Conservation (phyloP, 768 basidiomycete genomes). For the Lactarius deliciosus region DNA sequence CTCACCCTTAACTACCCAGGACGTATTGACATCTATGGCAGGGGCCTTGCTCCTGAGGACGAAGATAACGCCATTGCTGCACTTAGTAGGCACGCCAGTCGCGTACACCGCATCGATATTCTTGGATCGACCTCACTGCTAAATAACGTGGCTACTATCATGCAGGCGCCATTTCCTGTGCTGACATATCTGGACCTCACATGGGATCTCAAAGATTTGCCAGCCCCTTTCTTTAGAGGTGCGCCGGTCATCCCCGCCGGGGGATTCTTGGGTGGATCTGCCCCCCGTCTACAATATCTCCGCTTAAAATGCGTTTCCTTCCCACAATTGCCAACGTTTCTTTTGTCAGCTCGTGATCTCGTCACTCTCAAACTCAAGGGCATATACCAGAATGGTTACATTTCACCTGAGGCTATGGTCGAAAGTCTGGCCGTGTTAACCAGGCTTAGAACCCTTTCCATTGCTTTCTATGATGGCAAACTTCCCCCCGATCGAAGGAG, state of each 20-base stretch:
- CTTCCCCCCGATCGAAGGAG: not conserved
- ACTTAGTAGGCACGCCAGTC: not conserved
- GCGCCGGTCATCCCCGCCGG: not conserved
- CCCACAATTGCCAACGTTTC: not conserved
- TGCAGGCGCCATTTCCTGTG: not conserved
- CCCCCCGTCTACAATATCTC: not conserved
- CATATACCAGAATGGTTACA: not conserved
- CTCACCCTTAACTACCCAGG: not conserved
- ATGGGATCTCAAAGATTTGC: not conserved
- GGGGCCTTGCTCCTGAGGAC: not conserved
- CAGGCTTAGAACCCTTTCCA: not conserved
- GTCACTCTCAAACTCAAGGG: not conserved
- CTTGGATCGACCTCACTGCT: not conserved
- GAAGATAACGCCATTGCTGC: not conserved
- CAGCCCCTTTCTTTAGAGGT: too few relatives aligned
- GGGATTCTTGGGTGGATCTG: not conserved
- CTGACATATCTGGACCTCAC: not conserved
- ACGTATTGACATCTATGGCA: too few relatives aligned
- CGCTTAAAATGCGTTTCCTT: not conserved
- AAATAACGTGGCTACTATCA: not conserved
- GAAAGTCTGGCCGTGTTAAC: not conserved
- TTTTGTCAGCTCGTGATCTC: not conserved
- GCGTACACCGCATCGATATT: not conserved
- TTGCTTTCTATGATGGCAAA: not conserved
- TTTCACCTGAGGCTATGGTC: not conserved